Evolutionary conservation across 129 eudicot species (phyloP), one percentile per base, ranked within the genome.

Genomic region (Flaveria brownii): DNA sequence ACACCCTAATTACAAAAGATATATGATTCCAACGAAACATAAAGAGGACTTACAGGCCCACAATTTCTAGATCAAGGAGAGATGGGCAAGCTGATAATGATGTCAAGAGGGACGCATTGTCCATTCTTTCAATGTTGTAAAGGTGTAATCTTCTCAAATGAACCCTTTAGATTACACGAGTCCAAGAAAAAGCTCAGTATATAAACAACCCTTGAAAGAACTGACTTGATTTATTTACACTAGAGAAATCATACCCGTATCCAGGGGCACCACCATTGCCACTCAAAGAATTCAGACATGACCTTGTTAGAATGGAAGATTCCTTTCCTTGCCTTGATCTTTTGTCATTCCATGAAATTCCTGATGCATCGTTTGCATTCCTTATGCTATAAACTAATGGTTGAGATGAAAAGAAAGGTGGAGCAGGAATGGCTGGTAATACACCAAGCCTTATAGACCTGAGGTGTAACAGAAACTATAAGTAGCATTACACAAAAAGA

Each of bases 391-490:
- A 83, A 75, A 88, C 89, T 54, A 83, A 82, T 30, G 88, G 80
- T 45, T 91, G 86, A 77, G 97, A 84, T 13, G 94, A 83, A 70
- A 90, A 88, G 66, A 76, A 69, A 28, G 89, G 82, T 42, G 90
- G 83, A 72, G 66, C 76, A 71, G 86, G 90, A 45, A 84, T 65
- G 72, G 92, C 82, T 15, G 84, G 84, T 33, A 88, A 82, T 46
- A 88, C 70, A 73, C 97, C 97, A 79, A 92, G 97, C 78, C 86
- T 89, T 65, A 92, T 81, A 85, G 93, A 92, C 88, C 97, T 92
- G 84, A 70, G 49, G 49, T 60, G 70, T 72, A 43, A 18, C 25
- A 78, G 0, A 60, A 78, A 78, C 52, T 70, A 25, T 65, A 80
- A 52, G 41, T 42, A 42, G 17, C 15, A 54, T 12, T 22, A 72